A percentile compares a stretch with the other conserved stretches of the same genome.
These are phyloP conservation scores for Xylaria flabelliformis DNA, from an alignment of 495 filamentous ascomycete species.

Conservation along the genomic window DNA sequence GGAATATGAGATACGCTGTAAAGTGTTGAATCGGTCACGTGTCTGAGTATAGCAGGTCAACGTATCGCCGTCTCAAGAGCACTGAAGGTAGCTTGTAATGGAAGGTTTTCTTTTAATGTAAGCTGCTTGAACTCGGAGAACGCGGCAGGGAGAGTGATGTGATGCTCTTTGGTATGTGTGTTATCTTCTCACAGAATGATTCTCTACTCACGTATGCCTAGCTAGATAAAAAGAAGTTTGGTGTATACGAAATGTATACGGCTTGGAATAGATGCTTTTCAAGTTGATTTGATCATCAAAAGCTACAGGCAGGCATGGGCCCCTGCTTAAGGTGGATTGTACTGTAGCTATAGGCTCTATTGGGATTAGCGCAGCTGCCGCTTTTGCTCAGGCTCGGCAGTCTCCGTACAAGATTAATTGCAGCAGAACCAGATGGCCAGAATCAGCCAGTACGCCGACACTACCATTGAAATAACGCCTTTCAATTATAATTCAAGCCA, in stretches of 20 bases:
- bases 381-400: too few relatives aligned
- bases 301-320: slow-evolving; percentile 11
- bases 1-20: background rate
- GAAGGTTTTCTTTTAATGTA: background rate
- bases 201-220: background rate
- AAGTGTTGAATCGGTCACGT: background rate
- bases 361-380: too few relatives aligned
- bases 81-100: background rate
- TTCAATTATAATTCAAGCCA: too few relatives aligned
- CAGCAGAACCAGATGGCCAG: too few relatives aligned
- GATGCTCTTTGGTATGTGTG: background rate
- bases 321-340: background rate
- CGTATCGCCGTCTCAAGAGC: background rate
- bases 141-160: background rate
- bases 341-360: background rate
- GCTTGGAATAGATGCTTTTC: background rate
- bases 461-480: too few relatives aligned
- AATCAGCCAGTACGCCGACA: too few relatives aligned
- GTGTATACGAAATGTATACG: background rate
- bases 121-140: background rate
- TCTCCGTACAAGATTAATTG: too few relatives aligned
- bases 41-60: background rate
- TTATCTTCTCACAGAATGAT: background rate
- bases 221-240: too few relatives aligned
- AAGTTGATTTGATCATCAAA: slow-evolving; percentile 2